phyloP scores from a whole-genome alignment of 2,329 filamentous ascomycete species.

The Lizonia empirigonia region DNA sequence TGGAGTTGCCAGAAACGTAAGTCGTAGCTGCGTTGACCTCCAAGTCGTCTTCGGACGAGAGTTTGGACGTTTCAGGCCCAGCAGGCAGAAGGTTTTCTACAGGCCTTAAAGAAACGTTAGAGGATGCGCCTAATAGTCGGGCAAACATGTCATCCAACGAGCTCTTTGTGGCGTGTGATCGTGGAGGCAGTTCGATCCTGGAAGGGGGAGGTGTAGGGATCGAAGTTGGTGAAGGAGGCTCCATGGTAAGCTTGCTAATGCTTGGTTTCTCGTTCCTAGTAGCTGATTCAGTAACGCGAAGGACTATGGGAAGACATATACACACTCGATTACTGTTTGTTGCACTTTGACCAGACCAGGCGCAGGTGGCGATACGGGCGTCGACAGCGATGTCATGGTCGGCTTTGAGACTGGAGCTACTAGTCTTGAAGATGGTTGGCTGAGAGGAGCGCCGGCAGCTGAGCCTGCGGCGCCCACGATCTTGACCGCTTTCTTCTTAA shows the following conservation, averaged over 20 bases:
- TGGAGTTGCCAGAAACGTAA: neutral
- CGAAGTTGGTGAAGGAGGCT: neutral
- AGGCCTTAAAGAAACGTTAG: neutral
- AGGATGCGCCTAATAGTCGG: constrained; percentile 17
- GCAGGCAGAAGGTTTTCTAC: neutral
- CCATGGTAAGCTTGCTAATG: neutral
- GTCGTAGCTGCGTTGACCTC: neutral
- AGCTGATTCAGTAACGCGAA: constrained; percentile 7
- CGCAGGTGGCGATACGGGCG: neutral
- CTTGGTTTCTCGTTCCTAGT: constrained; percentile 1
- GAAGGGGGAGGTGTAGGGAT: neutral
- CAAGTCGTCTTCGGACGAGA: constrained; percentile 8
- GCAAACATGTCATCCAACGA: constrained; percentile 29
- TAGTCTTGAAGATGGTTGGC: neutral
- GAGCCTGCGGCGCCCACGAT: constrained; percentile 28
- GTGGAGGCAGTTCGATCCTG: constrained; percentile 5
- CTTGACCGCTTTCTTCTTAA: constrained; percentile 41
- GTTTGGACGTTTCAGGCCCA: constrained; percentile 7
- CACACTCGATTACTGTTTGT: constrained; percentile 20
- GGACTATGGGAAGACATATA: neutral
- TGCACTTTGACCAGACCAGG: constrained; percentile 12
- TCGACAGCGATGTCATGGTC: neutral
- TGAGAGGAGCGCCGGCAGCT: neutral
- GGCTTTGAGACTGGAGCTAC: neutral
- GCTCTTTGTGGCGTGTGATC: neutral